Evolutionary conservation across 164 flowering plant species (phyloP).

Genomic region (Liriodendron chinense): DNA sequence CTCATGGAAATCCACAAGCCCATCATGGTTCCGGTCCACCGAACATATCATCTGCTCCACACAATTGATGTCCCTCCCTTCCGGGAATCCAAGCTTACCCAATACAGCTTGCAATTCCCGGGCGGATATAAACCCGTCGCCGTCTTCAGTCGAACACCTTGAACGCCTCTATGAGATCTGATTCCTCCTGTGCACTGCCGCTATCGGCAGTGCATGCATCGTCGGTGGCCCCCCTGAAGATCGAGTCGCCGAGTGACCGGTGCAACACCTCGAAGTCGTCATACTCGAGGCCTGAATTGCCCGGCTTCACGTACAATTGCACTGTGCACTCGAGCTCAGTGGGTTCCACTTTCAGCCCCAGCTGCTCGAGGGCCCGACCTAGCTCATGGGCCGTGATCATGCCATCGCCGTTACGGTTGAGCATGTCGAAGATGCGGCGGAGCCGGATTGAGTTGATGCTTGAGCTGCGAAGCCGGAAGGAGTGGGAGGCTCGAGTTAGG

Average conservation of each 20-base stretch:
- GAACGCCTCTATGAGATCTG: slow-evolving; percentile 74
- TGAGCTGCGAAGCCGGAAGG: slow-evolving; percentile 53
- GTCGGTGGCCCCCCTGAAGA: slow-evolving; percentile 18
- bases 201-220: background rate
- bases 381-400: slow-evolving; percentile 59
- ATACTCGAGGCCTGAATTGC: slow-evolving; percentile 44
- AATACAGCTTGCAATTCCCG: slow-evolving; percentile 65
- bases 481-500: slow-evolving; percentile 8
- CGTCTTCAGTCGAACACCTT: slow-evolving; percentile 88
- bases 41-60: slow-evolving; percentile 65
- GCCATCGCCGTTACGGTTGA: slow-evolving; percentile 70
- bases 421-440: slow-evolving; percentile 71
- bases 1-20: slow-evolving; percentile 71
- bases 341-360: slow-evolving; percentile 56
- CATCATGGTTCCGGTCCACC: slow-evolving; percentile 72
- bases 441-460: slow-evolving; percentile 60
- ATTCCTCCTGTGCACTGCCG: slow-evolving; percentile 32
- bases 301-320: slow-evolving; percentile 37
- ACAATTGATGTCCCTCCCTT: slow-evolving; percentile 50
- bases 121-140: slow-evolving; percentile 79
- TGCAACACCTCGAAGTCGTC: slow-evolving; percentile 61
- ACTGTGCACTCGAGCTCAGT: slow-evolving; percentile 46
- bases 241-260: slow-evolving; percentile 36
- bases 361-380: slow-evolving; percentile 50
- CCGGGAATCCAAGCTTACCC: slow-evolving; percentile 57